These are phyloP conservation scores for Alternaria metachromatica DNA, from an alignment of 2,329 filamentous ascomycete genomes.

Conservation along the genomic window DNA sequence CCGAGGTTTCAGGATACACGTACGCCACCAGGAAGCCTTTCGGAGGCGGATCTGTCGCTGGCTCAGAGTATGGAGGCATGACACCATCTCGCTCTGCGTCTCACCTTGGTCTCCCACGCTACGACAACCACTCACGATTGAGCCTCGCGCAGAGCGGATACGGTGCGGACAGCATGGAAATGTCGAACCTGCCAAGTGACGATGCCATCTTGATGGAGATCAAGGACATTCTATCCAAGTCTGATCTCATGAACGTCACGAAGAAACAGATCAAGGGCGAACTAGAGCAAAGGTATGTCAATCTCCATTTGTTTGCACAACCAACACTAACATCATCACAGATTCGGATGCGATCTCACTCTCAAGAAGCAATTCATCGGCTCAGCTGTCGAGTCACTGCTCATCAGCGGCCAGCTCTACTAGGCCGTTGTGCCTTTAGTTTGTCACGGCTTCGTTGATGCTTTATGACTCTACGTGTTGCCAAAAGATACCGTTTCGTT, in stretches of 20 bases:
- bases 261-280: constrained; percentile 98
- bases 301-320: not conserved
- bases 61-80: constrained; percentile 69
- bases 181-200: constrained; percentile 82
- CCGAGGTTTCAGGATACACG: constrained; percentile 90
- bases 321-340: constrained; percentile 28
- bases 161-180: constrained; percentile 66
- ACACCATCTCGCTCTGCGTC: constrained; percentile 63
- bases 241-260: constrained; percentile 95
- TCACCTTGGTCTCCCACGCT: constrained; percentile 63
- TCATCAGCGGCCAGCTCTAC: constrained; percentile 32
- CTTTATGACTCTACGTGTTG: constrained; percentile 26
- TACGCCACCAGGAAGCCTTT: constrained; percentile 83
- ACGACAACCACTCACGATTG: constrained; percentile 50
- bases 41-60: constrained; percentile 54
- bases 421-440: not conserved
- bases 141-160: constrained; percentile 66
- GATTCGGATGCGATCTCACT: constrained; percentile 84
- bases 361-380: constrained; percentile 87
- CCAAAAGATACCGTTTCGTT: constrained; percentile 19
- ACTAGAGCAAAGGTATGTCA: constrained; percentile 73
- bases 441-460: constrained; percentile 7
- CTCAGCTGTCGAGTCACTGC: constrained; percentile 41
- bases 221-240: constrained; percentile 86
- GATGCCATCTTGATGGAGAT: constrained; percentile 93